These are phyloP conservation scores for Oryza officinalis DNA, from an alignment of 176 grass and related monocot genomes.

Conservation along the genomic window DNA sequence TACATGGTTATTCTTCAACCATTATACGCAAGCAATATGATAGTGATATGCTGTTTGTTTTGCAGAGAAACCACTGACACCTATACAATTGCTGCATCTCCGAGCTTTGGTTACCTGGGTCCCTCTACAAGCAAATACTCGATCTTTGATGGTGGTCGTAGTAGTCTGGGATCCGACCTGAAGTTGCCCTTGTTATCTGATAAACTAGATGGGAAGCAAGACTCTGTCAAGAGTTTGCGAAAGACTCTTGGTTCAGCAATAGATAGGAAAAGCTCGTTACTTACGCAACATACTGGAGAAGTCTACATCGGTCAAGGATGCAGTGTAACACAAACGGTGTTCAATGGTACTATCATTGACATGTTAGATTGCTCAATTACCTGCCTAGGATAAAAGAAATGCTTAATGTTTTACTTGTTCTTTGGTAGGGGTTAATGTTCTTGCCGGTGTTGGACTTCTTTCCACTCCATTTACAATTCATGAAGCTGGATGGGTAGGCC, in stretches of 20 bases:
- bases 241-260: slow-evolving; percentile 45
- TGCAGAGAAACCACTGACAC: slow-evolving; percentile 85
- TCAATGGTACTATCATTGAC: slow-evolving; percentile 65
- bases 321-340: slow-evolving; percentile 87
- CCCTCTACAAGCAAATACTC: slow-evolving; percentile 65
- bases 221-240: slow-evolving; percentile 46
- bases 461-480: slow-evolving; percentile 80
- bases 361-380: not conserved
- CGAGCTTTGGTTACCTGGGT: slow-evolving; percentile 75
- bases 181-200: slow-evolving; percentile 70
- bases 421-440: slow-evolving; percentile 73
- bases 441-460: slow-evolving; percentile 90
- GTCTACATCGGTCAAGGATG: slow-evolving; percentile 65
- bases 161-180: slow-evolving; percentile 57
- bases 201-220: slow-evolving; percentile 47
- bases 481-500: slow-evolving; percentile 78
- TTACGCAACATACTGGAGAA: slow-evolving; percentile 59
- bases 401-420: slow-evolving; percentile 18
- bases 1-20: not conserved
- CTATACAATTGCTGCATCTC: slow-evolving; percentile 87
- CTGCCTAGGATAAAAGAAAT: slow-evolving; percentile 1
- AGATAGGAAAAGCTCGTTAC: slow-evolving; percentile 60
- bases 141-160: slow-evolving; percentile 45
- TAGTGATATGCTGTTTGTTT: not conserved
- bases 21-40: not conserved